Evolutionary conservation across 1,284 basidiomycete genomes (phyloP).

Genomic region (Marasmius oreades): DNA sequence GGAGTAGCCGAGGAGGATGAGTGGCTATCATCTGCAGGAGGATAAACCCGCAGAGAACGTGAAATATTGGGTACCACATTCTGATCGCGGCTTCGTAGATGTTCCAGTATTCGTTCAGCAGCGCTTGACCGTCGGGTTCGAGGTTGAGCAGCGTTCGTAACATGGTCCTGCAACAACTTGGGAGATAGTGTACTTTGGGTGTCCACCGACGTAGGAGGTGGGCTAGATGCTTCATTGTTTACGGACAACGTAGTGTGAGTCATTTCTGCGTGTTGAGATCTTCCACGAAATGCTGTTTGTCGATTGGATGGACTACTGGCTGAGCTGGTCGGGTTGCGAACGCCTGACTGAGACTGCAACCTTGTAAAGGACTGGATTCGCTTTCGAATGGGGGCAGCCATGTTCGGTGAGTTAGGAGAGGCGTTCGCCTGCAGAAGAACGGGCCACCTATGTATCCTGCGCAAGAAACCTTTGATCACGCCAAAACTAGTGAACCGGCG

Average conservation of each 20-base stretch:
- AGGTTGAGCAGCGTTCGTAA: constrained; percentile 24
- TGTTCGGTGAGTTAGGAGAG: constrained; percentile 1
- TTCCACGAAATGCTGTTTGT: constrained; percentile 28
- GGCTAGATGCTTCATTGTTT: constrained; percentile 24
- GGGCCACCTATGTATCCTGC: constrained; percentile 91
- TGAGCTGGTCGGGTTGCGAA: constrained; percentile 20
- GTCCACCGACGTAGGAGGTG: constrained; percentile 19
- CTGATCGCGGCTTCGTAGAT: constrained; percentile 49
- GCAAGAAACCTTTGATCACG: constrained; percentile 96
- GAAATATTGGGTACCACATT: constrained; percentile 31
- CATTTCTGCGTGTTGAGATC: constrained; percentile 22
- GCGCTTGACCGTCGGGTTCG: constrained; percentile 47
- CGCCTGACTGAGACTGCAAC: constrained; percentile 14
- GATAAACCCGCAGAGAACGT: constrained; percentile 41
- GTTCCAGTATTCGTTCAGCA: constrained; percentile 56
- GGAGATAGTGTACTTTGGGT: constrained; percentile 14
- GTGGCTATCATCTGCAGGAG: constrained; percentile 17
- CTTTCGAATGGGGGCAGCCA: constrained; percentile 28
- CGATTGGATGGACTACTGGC: constrained; percentile 18
- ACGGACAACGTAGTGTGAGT: constrained; percentile 18
- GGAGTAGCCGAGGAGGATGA: background rate
- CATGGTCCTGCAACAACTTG: background rate
- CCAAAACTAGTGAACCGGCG: constrained; percentile 97
- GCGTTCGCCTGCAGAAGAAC: constrained; percentile 46
- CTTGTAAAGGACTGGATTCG: constrained; percentile 30